Evolutionary conservation across 108 stramenopile genomes (phyloP), one percentile per base, ranked within the genome.

Genomic region (Skeletonema tropicum): DNA sequence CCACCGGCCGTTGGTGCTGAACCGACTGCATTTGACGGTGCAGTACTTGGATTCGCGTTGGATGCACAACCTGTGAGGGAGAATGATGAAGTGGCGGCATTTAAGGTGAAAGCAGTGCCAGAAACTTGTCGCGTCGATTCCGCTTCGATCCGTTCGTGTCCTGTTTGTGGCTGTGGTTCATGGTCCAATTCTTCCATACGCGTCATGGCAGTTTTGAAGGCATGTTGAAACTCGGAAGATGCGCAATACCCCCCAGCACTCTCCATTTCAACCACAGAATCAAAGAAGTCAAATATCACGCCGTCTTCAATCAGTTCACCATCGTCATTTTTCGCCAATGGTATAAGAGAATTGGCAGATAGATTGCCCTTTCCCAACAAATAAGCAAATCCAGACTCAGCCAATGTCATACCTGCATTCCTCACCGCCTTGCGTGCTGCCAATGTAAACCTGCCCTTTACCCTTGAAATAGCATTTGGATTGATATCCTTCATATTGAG

Each of bases 211-310:
- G 69, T 39, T 26, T 62, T 45, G 29, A 60, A 57, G 4, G 68
- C 75, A 38, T 30, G 32, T 14, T 60, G 59, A 68, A 76, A 63
- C 23, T 76, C 64, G 7, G 62, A 23, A 29, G 58, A 46, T 45
- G 68, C 46, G 59, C 72, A 73, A 39, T 73, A 60, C 32, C 48
- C 61, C 31, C 17, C 31, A 21, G 11, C 55, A 29, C 11, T 25
- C 7, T 48, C 29, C 48, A 76, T 76, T 15, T 68, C 68, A 23
- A 25, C 21, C 14, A 33, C 36, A 36, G 30, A 41, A 23, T 48
- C 45, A 29, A 42, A 76, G 23, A 76, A 76, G 6, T 75, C 74
- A 23, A 60, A 60, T 17, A 68, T 32, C 0, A 21, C 31, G 4
- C 46, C 17, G 14, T 68, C 42, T 25, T 69, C 57, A 4, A 48